Evolutionary conservation across 805 yeast genomes (phyloP).

Genomic region (Candida ponderosae): DNA sequence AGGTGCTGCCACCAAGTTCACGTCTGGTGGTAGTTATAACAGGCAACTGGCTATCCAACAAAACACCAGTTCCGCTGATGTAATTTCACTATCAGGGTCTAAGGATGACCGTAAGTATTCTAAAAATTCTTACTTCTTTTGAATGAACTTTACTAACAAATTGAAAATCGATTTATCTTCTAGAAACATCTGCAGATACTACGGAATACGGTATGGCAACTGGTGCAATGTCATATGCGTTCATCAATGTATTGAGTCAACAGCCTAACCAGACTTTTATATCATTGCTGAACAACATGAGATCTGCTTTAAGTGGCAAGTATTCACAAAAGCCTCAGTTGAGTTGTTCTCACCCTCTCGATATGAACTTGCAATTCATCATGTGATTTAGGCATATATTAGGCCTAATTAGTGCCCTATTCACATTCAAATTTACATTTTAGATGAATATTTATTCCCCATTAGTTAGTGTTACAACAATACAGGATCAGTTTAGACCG

Average conservation of each 20-base stretch:
- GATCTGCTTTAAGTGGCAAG: conserved; percentile 47
- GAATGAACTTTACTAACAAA: no score
- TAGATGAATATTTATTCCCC: no score
- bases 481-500: no score
- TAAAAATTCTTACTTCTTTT: not conserved
- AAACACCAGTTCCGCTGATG: conserved; percentile 62
- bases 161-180: no score
- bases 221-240: conserved; percentile 72
- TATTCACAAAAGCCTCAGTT: conserved; percentile 71
- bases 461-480: no score
- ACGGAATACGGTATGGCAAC: conserved; percentile 54
- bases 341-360: conserved; percentile 62
- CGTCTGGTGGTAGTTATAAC: conserved; percentile 13
- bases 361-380: conserved; percentile 35
- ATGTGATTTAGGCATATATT: conserved; percentile 5
- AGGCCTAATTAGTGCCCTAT: no score
- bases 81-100: conserved; percentile 59
- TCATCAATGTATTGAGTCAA: conserved; percentile 47
- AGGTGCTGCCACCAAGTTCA: conserved; percentile 13
- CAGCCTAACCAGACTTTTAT: conserved; percentile 52
- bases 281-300: conserved; percentile 52
- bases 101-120: conserved; percentile 56
- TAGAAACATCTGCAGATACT: conserved; percentile 46
- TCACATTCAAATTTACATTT: no score
- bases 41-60: conserved; percentile 30